Percentiles rank a stretch among this genome's conserved stretches.
Evolutionary conservation across 176 grass and related monocot species (phyloP).

Genomic region (Triticum urartu): DNA sequence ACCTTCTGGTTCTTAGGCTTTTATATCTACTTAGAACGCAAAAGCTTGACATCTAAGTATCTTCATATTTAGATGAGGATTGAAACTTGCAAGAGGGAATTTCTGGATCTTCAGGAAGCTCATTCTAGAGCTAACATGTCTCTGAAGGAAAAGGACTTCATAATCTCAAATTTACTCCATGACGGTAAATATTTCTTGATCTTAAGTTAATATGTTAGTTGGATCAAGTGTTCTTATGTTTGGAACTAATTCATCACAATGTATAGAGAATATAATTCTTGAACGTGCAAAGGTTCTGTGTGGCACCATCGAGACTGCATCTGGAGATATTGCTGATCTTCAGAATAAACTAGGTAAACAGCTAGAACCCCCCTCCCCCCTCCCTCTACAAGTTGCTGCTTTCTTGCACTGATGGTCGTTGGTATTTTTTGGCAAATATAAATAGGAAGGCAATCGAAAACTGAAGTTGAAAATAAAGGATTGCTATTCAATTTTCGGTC

Average conservation of each 20-base stretch:
- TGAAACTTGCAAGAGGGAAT: constrained; percentile 51
- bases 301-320: constrained; percentile 54
- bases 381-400: constrained; percentile 16
- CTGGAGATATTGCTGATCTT: constrained; percentile 51
- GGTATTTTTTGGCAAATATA: constrained; percentile 23
- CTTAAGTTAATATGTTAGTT: constrained; percentile 13
- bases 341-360: constrained; percentile 65
- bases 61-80: constrained; percentile 43
- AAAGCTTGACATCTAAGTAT: neutral
- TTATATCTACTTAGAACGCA: constrained; percentile 37
- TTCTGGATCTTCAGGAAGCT: constrained; percentile 60
- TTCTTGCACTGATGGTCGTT: constrained; percentile 27
- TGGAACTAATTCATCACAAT: constrained; percentile 16
- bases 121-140: constrained; percentile 33
- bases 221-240: constrained; percentile 8
- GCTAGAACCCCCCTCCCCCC: neutral
- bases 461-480: constrained; percentile 60
- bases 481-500: constrained; percentile 54
- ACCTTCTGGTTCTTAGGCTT: neutral
- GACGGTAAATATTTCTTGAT: constrained; percentile 46
- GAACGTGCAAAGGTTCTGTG: constrained; percentile 63
- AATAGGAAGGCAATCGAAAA: constrained; percentile 60
- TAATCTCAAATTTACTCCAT: constrained; percentile 73
- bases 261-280: constrained; percentile 53
- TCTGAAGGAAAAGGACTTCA: constrained; percentile 71